Percentiles rank a stretch among this genome's conserved stretches.
Conservation (phyloP, 2,329 filamentous ascomycete species). For the Gremmenia infestans region DNA sequence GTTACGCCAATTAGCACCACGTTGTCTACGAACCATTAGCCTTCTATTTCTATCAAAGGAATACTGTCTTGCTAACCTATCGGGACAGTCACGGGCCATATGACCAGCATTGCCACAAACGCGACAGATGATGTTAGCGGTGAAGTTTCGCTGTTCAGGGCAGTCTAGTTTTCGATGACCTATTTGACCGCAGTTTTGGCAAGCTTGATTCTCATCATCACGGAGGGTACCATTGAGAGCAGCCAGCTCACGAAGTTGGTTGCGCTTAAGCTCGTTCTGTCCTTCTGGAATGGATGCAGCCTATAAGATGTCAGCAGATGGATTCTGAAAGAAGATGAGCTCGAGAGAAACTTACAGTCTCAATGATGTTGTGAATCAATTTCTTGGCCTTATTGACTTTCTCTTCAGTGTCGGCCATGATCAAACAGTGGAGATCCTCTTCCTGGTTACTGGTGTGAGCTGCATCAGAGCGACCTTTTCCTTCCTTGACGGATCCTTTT, state of each 20-base stretch:
- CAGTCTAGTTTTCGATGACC: constrained; percentile 99
- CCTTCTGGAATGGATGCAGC: constrained; percentile 97
- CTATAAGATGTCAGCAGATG: constrained; percentile 45
- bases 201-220: constrained; percentile 98
- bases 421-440: constrained; percentile 96
- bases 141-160: constrained; percentile 95
- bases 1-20: constrained; percentile 89
- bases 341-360: constrained; percentile 66
- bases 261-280: constrained; percentile 97
- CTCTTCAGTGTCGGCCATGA: constrained; percentile 99
- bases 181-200: constrained; percentile 98
- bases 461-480: constrained; percentile 97
- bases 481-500: constrained; percentile 99
- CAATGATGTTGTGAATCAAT: constrained; percentile 96
- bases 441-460: constrained; percentile 99
- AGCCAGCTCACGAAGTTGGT: constrained; percentile 95
- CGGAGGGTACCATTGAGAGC: constrained; percentile 97
- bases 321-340: constrained; percentile 2
- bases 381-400: constrained; percentile 99
- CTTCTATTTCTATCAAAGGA: background rate
- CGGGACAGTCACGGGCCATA: constrained; percentile 96
- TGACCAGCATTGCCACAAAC: constrained; percentile 97
- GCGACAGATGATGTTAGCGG: constrained; percentile 98
- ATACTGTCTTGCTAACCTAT: constrained; percentile 46
- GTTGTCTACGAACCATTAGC: constrained; percentile 46